phyloP scores from a whole-genome alignment of 2,329 filamentous ascomycete genomes.

The Hypoxylon sp. region DNA sequence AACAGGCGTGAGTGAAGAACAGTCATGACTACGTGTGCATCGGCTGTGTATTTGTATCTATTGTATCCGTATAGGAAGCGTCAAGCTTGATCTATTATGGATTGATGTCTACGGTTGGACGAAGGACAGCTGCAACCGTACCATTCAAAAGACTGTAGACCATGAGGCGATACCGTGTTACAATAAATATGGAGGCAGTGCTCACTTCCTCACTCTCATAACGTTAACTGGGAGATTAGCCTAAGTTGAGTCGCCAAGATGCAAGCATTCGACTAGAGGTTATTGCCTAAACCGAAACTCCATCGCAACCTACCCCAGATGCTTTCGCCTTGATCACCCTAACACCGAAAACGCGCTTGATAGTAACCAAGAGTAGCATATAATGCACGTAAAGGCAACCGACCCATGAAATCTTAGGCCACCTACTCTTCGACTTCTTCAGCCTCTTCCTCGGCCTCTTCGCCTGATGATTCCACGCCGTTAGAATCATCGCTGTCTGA shows the following conservation, averaged over 20 bases:
- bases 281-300: neutral
- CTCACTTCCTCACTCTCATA: neutral
- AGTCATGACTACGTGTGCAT: neutral
- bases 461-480: constrained; percentile 42
- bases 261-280: neutral
- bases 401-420: neutral
- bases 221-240: neutral
- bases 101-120: no score
- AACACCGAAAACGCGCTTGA: neutral
- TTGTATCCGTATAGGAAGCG: no score
- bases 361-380: constrained; percentile 1
- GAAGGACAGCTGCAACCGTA: no score
- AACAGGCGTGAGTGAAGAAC: no score
- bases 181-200: neutral
- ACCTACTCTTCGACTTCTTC: constrained; percentile 36
- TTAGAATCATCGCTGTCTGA: constrained; percentile 47
- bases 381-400: constrained; percentile 3
- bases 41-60: neutral
- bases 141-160: neutral
- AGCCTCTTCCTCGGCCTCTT: constrained; percentile 43
- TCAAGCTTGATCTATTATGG: no score
- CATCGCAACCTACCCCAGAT: neutral
- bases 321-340: neutral
- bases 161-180: neutral
- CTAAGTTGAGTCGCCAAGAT: neutral